Conservation (phyloP, 768 basidiomycete species). For the Leccinum rimulosum region DNA sequence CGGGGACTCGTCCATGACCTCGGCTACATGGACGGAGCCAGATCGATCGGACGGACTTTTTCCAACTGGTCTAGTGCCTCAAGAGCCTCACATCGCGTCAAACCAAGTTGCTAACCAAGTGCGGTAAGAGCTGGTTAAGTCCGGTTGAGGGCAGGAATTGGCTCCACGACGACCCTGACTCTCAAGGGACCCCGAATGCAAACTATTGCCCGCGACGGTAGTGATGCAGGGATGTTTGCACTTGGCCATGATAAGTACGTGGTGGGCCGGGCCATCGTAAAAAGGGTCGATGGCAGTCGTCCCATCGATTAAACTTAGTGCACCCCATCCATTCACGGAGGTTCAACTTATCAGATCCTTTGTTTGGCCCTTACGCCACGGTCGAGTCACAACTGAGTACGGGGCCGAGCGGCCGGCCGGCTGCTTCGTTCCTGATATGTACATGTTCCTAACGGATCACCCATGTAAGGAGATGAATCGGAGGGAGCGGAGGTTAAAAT, state of each 20-base stretch:
- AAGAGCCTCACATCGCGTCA: background rate
- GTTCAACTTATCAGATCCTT: background rate
- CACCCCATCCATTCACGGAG: no score
- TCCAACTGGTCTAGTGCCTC: background rate
- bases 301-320: background rate
- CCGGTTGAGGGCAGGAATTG: background rate
- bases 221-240: background rate
- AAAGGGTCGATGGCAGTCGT: background rate
- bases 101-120: background rate
- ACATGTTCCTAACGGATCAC: background rate
- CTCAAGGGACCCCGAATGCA: background rate
- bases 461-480: background rate
- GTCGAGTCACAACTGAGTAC: background rate
- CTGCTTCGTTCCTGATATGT: background rate
- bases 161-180: slow-evolving; percentile 1
- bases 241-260: background rate
- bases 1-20: background rate
- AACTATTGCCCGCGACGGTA: background rate
- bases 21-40: background rate
- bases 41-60: background rate
- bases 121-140: background rate
- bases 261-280: background rate
- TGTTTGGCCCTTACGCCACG: background rate
- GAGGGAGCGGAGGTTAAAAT: slow-evolving; percentile 1
- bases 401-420: background rate